Evolutionary conservation across 148 eudicot species (phyloP).

Genomic region (Rhododendron molle): DNA sequence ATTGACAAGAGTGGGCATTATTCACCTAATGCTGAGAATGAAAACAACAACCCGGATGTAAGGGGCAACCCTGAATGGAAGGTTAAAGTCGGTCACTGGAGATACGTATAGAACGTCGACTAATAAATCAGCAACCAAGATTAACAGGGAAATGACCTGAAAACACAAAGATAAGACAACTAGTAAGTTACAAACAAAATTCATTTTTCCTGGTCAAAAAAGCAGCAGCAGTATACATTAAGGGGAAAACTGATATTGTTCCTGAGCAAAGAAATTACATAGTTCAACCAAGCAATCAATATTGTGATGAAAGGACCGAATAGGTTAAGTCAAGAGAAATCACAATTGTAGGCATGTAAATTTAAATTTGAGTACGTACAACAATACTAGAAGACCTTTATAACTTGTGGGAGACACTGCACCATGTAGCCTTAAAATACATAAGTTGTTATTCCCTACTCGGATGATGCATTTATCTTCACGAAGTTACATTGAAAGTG

Average conservation of each 20-base stretch:
- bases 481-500: neutral
- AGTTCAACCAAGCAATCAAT: neutral
- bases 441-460: neutral
- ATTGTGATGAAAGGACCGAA: neutral
- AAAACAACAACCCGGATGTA: conserved; percentile 80
- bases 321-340: neutral
- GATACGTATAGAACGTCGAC: conserved; percentile 52
- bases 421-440: neutral
- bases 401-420: neutral
- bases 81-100: conserved; percentile 50
- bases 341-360: neutral
- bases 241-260: neutral
- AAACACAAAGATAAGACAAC: conserved; percentile 1
- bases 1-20: neutral
- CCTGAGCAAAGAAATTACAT: neutral
- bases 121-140: conserved; percentile 59
- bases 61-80: conserved; percentile 88
- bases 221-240: neutral
- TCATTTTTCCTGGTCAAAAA: neutral
- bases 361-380: no score
- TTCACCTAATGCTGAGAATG: conserved; percentile 66
- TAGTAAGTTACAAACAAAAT: neutral
- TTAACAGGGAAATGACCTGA: conserved; percentile 61
- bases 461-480: neutral
- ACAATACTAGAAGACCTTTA: neutral